Evolutionary conservation across 139 green algal genomes (phyloP).

Genomic region (Haematococcus lacustris): DNA sequence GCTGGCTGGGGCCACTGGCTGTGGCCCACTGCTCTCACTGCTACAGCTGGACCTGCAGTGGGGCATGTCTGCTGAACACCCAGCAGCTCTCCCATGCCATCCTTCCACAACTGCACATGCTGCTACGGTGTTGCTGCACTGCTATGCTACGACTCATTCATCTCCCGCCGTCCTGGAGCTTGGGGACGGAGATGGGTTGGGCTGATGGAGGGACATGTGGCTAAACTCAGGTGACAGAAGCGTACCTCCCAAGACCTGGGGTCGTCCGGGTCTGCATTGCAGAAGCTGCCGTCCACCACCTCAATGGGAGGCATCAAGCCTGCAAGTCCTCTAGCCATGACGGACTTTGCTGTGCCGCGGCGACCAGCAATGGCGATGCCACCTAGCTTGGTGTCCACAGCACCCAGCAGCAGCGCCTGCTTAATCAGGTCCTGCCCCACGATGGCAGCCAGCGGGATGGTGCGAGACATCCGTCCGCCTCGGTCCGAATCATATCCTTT

Average conservation of each 20-base stretch:
- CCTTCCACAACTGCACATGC: too few species aligned
- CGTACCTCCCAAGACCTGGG: conserved; percentile 81
- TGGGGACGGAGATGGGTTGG: too few species aligned
- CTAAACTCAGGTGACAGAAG: too few species aligned
- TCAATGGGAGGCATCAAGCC: conserved; percentile 96
- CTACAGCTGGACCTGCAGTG: too few species aligned
- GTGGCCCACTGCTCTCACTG: too few species aligned
- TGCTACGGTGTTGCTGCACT: too few species aligned
- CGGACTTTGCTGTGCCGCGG: conserved; percentile 90
- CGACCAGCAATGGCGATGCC: conserved; percentile 90
- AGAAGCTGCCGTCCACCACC: conserved; percentile 81
- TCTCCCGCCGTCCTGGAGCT: too few species aligned
- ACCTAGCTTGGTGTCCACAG: conserved; percentile 83
- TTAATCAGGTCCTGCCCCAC: conserved; percentile 95
- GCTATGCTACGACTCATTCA: too few species aligned
- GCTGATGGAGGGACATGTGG: too few species aligned
- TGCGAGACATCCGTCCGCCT: conserved; percentile 29
- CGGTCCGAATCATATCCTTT: conserved; percentile 11
- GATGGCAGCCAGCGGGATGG: conserved; percentile 77
- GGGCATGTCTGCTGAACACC: too few species aligned
- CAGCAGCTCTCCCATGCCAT: too few species aligned
- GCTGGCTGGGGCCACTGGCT: too few species aligned
- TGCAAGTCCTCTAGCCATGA: conserved; percentile 95
- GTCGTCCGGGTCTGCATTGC: conserved; percentile 90
- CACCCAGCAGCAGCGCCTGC: conserved; percentile 90